Base-by-base conservation (phyloP, 805 yeast species). In the Lipomyces spencermartinsiae region DNA sequence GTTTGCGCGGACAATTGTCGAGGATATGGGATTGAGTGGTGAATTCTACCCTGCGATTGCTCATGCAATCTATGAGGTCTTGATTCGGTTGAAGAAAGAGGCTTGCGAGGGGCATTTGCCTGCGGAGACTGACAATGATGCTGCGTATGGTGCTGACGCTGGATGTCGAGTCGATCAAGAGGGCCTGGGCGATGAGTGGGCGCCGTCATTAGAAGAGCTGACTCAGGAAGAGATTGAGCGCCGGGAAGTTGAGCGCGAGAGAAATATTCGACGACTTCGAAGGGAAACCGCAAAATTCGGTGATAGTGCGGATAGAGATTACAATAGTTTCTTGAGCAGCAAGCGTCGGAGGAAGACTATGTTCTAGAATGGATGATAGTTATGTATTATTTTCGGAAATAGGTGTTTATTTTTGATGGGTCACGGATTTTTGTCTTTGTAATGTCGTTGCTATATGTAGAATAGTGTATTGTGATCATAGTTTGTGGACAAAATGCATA, bases 221-320 rank as follows among this genome's bases (percentile, higher is more conserved):
- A 88, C 95, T 1, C 93, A 91, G 64, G 92, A 93, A 86, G 99
- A 95, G 78, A 92, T 95, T 66, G 98, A 94, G 76, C 89, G 90
- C 80, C 85, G 98, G 73, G 98, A 95, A 77, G 92, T 93, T 73
- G 99, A 95, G 79, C 88, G 96, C 75, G 97, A 93, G 74, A 85
- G 98, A 78, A 93, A 91, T 76, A 84, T 92, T 69, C 86, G 99
- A 79, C 87, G 99, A 76, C 83, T 93, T 76, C 94, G 96, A 82
- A 87, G 99, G 79, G 98, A 95, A 77, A 88, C 93, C 9, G 88
- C 91, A 82, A 82, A 92, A 68, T 86, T 90, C 61, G 89, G 87
- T 62, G 89, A 85, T 66, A 85, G 85, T 54, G 75, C 76, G 58
- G 87, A 55, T 58, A 22, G 69, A 59, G 71, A 66, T 12, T 59